These are phyloP conservation scores for Nidula niveotomentosa DNA, from an alignment of 1,284 basidiomycete species.

Conservation along the genomic window DNA sequence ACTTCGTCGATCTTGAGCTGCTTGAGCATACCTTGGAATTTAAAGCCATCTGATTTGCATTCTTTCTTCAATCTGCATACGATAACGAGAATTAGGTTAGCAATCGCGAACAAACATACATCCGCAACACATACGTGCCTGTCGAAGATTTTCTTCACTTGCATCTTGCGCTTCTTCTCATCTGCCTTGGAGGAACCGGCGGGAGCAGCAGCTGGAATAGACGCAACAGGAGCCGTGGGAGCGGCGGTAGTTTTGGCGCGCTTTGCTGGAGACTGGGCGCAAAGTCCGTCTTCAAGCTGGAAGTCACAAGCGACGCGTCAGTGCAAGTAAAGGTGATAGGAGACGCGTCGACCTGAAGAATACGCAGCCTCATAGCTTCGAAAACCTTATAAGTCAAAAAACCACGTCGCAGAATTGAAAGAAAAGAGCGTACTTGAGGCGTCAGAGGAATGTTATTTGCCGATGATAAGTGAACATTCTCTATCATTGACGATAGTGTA, in stretches of 20 bases:
- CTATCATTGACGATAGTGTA: neutral
- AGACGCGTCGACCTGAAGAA: constrained; percentile 25
- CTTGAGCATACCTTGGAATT: constrained; percentile 37
- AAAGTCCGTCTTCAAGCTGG: constrained; percentile 36
- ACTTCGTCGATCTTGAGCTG: constrained; percentile 37
- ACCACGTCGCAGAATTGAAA: neutral
- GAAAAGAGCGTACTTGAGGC: neutral
- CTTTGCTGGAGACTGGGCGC: constrained; percentile 21
- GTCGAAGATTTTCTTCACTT: constrained; percentile 38
- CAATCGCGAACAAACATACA: too few relatives aligned
- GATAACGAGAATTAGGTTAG: neutral
- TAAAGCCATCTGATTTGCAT: constrained; percentile 35
- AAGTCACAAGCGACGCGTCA: neutral
- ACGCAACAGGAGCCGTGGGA: constrained; percentile 7
- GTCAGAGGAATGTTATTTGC: neutral
- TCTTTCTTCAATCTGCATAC: constrained; percentile 36
- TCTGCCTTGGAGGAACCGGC: constrained; percentile 28
- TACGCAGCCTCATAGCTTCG: constrained; percentile 35
- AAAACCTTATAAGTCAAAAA: constrained; percentile 21
- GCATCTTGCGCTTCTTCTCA: constrained; percentile 36
- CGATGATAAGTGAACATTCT: neutral
- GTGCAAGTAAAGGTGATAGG: neutral
- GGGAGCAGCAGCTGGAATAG: constrained; percentile 8
- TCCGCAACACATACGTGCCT: constrained; percentile 18
- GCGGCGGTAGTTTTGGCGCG: constrained; percentile 20